Evolutionary conservation across 1,139 yeast genomes (phyloP), one percentile per base, ranked within the genome.

Genomic region (Pichiaceae sp.): DNA sequence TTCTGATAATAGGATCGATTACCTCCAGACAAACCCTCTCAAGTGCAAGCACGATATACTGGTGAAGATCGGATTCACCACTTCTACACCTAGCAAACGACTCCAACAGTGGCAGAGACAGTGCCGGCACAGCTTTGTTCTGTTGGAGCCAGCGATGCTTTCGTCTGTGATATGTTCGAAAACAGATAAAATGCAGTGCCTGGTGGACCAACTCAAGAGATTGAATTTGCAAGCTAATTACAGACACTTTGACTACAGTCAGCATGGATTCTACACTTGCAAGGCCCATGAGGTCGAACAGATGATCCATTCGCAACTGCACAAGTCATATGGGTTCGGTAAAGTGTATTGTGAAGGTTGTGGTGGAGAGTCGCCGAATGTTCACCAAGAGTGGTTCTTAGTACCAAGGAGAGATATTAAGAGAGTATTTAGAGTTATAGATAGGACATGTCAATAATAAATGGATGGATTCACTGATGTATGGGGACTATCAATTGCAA

Each of bases 371-470:
- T 32, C 56, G 15, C 34, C 42, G 16, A 56, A 54, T 2, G 45
- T 71, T 6, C 83, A 76, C 48, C 60, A 63, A 11, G 83, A 76
- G 45, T 76, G 82, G 82, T 76, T 75, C 45, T 51, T 72, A 21
- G 55, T 76, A 0, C 78, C 78, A 0, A 64, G 74, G 42, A 50
- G 44, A 17, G 66, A 66, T 7, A 36, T 76, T 7, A 36, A 39
- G 1, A 38, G 38, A 7, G 64, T 75, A 0, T 72, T 70, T 51
- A 37, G 45, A 12, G 38, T 65, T 0, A 71, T 76, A 12, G 26
- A 39, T 28, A 21, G 17, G 17, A 29, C 20, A n/a, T 38, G 41
- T 21, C 6, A 7, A 15, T 26, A 26, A 26, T 7, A 12, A 7
- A 7, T 21, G 24, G 24, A 7, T 7, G 24, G 24, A 11, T 7